Base-by-base conservation (phyloP, 2,329 filamentous ascomycete species). In the Trichoderma sp. region DNA sequence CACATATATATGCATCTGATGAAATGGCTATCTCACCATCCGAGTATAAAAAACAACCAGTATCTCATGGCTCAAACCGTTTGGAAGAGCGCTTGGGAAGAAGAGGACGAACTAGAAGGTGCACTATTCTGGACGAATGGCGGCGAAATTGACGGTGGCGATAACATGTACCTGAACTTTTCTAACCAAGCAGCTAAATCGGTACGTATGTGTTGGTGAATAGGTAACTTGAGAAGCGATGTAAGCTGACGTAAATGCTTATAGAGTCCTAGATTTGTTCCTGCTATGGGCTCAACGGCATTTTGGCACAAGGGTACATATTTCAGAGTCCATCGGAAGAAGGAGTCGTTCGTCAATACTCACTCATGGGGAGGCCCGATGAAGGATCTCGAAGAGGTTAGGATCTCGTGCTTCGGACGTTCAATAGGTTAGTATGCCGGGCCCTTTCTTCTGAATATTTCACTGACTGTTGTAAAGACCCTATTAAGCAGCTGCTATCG, bases 1-100 rank as follows among this genome's bases (percentile, higher is more conserved):
- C 83, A 86, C 66, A 87, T 89, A 32, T 89, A 88, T 73, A 63
- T 75, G 3, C 85, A 89, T 64, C 73, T 90, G 59, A 87, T 89
- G 80, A 82, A 84, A 64, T 90, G 85, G 80, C 81, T 89, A 8
- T 84, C 85, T 0, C 76, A 82, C 51, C 84, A 89, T 73, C 83
- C 84, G 11, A 80, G 79, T 26, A 83, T 87, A 70, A 80, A 80
- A 37, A 83, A 83, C 58, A 86, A 85, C 46, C 82, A 85, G 16
- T 82, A 81, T 6, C 77, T 89, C 18, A 84, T 83, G 70, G 87
- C 86, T 7, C 85, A 89, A 74, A 89, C 86, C 0, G 81, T 82
- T 2, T 82, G 81, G 63, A 84, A 82, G 72, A 85, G 81, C 21
- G 84, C 85, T 0, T 89, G 87, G 86, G 86, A 87, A 52, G 84